Evolutionary conservation across 768 basidiomycete species (phyloP), one percentile per base, ranked within the genome.

Genomic region (Solioccasus polychromus): DNA sequence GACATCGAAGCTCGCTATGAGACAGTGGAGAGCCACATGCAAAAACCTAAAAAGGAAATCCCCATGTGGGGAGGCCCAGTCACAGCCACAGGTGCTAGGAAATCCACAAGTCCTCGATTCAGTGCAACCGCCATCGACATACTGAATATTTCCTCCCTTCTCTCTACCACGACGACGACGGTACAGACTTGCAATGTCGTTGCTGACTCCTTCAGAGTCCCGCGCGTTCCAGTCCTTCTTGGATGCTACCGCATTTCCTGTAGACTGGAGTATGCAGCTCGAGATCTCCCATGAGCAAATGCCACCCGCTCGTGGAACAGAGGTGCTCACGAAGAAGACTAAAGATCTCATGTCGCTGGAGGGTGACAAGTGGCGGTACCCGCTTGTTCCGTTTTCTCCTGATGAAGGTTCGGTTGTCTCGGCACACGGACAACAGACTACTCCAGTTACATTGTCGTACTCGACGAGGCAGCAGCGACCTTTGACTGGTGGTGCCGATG

Each of bases 291-390:
- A 71, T 36, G 72, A 78, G 39, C 74, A 78, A 48, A 66, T 78
- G 54, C 70, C 74, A 28, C 74, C 76, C 10, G 64, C 75, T 42
- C 77, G 69, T 45, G 79, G 78, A 48, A 80, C 71, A 46, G 81
- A 85, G 43, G 81, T 82, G 2, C 75, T 92, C 43, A 69, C 83
- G 42, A 85, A 84, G 66, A 88, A 88, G 0, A 91, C 88, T 0
- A 88, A 86, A 64, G 86, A 90, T 63, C 78, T 92, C 35, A 88
- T 92, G 82, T 73, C 85, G 4, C 72, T 89, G 22, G 85, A 85
- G 47, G 54, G 50, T 11, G 71, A 64, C 12, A 66, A 59, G 7
- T 80, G 69, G 72, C 59, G 57, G 22, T 56, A 59, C 39, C 60
- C 59, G 3, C 51, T 63, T 5, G 49, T 41, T n/a, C 31, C 54